Evolutionary conservation across 1,284 basidiomycete genomes (phyloP).

Genomic region (Waitea zeae): DNA sequence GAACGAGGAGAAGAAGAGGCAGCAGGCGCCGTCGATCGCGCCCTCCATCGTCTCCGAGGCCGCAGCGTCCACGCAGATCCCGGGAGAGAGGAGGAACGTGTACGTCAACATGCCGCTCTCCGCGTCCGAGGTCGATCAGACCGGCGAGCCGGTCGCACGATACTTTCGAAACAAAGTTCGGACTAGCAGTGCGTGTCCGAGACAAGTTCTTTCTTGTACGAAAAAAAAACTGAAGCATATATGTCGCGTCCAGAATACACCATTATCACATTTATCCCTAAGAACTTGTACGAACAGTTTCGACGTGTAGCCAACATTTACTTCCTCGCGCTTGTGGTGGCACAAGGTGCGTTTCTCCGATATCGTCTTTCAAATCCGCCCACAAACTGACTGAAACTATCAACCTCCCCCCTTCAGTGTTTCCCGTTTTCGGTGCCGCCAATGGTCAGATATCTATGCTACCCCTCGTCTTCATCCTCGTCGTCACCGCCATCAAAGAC

Average conservation of each 20-base stretch:
- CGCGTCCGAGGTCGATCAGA: slow-evolving; percentile 42
- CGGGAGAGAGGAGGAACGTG: slow-evolving; percentile 52
- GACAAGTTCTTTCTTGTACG: slow-evolving; percentile 27
- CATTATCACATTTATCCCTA: slow-evolving; percentile 81
- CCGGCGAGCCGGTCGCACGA: slow-evolving; percentile 62
- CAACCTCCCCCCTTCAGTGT: slow-evolving; percentile 32
- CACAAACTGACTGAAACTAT: not conserved
- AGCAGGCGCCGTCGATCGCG: no score
- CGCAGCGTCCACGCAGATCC: slow-evolving; percentile 14
- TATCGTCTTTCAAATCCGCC: slow-evolving; percentile 1
- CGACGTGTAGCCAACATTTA: slow-evolving; percentile 86
- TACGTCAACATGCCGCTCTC: slow-evolving; percentile 64
- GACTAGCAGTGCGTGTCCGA: no score
- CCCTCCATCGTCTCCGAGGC: no score
- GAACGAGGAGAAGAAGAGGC: no score
- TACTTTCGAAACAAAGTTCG: slow-evolving; percentile 92
- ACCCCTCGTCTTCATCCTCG: slow-evolving; percentile 77
- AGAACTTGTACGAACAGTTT: slow-evolving; percentile 87
- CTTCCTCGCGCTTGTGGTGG: slow-evolving; percentile 71
- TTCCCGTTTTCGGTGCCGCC: slow-evolving; percentile 82
- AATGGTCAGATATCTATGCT: slow-evolving; percentile 74
- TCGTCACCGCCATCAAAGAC: slow-evolving; percentile 88
- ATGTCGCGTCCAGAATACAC: slow-evolving; percentile 67
- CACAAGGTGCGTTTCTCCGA: slow-evolving; percentile 45
- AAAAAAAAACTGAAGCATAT: slow-evolving; percentile 6